These are phyloP conservation scores for Agrocybe chaxingu DNA, from an alignment of 768 basidiomycete species.

Conservation along the genomic window DNA sequence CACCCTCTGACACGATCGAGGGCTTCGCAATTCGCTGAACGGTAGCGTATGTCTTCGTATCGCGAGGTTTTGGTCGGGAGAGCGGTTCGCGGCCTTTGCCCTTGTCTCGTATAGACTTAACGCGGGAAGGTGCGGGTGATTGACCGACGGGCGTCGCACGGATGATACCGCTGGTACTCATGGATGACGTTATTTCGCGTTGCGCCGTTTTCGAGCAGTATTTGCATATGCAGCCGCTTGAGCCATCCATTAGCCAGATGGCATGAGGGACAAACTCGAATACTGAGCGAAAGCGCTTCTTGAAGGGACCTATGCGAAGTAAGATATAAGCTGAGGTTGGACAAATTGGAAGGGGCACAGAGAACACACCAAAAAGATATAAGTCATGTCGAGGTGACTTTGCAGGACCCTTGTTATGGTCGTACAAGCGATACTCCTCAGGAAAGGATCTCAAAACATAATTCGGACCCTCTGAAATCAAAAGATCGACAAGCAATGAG, in stretches of 20 bases:
- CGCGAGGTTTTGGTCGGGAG: conserved; percentile 16
- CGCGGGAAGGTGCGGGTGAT: conserved; percentile 16
- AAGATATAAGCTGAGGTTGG: too few relatives aligned
- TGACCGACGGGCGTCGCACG: conserved; percentile 13
- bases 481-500: conserved; percentile 1
- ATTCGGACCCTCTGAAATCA: conserved; percentile 38
- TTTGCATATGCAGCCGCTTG: conserved; percentile 65
- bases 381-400: conserved; percentile 59
- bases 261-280: conserved; percentile 86
- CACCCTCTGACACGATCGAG: conserved; percentile 27
- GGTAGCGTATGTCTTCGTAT: conserved; percentile 35
- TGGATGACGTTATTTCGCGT: conserved; percentile 61
- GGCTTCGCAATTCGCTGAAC: conserved; percentile 33
- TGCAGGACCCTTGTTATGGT: conserved; percentile 68
- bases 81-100: conserved; percentile 18
- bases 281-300: conserved; percentile 67
- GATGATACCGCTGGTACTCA: conserved; percentile 32
- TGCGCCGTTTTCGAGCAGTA: conserved; percentile 73
- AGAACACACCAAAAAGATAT: conserved; percentile 65
- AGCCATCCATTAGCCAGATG: conserved; percentile 68
- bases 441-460: conserved; percentile 71
- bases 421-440: conserved; percentile 63
- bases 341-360: not conserved
- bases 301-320: conserved; percentile 40
- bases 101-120: conserved; percentile 21